Evolutionary conservation across 2,329 filamentous ascomycete species (phyloP).

Genomic region (Paecilomyces variotii): DNA sequence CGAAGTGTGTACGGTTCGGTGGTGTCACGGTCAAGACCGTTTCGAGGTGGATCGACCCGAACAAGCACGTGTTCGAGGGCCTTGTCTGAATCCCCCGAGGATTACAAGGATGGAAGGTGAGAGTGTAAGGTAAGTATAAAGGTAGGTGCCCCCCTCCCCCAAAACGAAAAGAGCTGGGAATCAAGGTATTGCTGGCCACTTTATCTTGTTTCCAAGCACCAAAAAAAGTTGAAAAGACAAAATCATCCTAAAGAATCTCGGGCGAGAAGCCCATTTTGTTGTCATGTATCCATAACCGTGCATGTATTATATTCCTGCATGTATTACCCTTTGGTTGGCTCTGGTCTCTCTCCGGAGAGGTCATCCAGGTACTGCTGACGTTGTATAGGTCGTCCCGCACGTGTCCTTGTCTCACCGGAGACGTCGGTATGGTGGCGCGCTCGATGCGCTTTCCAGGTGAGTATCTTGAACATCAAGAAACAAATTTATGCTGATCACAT

Average conservation of each 20-base stretch:
- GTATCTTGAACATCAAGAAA: background rate
- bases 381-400: conserved; percentile 4
- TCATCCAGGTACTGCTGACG: conserved; percentile 11
- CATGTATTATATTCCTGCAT: background rate
- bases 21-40: conserved; percentile 14
- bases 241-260: conserved; percentile 15
- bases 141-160: too few relatives aligned
- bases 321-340: conserved; percentile 1
- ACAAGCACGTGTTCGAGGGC: conserved; percentile 11
- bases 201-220: background rate
- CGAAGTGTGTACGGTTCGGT: conserved; percentile 19
- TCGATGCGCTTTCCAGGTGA: conserved; percentile 6
- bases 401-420: conserved; percentile 7
- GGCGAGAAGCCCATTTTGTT: conserved; percentile 12
- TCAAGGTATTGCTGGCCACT: background rate
- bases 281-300: conserved; percentile 4
- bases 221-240: conserved; percentile 12
- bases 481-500: too few relatives aligned
- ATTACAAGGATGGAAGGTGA: conserved; percentile 12
- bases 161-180: too few relatives aligned
- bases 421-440: conserved; percentile 9
- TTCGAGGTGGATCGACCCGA: conserved; percentile 19
- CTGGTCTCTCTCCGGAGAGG: conserved; percentile 1
- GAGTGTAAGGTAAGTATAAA: background rate
- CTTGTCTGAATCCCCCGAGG: conserved; percentile 5